Conservation (phyloP, 2,329 filamentous ascomycete genomes). For the Pyrenophora seminiperda region DNA sequence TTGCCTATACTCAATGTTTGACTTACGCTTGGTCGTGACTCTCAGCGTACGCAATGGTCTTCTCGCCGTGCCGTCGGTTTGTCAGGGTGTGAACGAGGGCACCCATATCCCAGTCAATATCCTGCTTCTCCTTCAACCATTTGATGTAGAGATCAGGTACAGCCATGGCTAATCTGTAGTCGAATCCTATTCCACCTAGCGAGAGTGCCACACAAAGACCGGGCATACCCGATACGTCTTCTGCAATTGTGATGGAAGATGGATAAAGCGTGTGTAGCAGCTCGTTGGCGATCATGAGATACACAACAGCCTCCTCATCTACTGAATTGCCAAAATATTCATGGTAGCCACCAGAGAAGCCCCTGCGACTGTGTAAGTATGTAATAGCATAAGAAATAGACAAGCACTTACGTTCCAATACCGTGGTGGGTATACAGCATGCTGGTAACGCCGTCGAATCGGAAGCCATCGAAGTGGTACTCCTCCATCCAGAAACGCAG, state of each 20-base stretch:
- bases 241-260: conserved; percentile 85
- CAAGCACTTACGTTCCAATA: conserved; percentile 80
- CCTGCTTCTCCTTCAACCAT: conserved; percentile 89
- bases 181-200: conserved; percentile 91
- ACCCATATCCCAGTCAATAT: conserved; percentile 89
- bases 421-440: conserved; percentile 97
- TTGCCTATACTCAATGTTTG: background rate
- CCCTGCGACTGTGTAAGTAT: conserved; percentile 58
- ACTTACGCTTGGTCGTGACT: conserved; percentile 96
- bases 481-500: conserved; percentile 99
- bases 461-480: conserved; percentile 94
- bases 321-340: conserved; percentile 92
- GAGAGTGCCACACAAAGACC: conserved; percentile 87
- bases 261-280: conserved; percentile 92
- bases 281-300: conserved; percentile 95
- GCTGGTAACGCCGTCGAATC: conserved; percentile 97
- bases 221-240: conserved; percentile 98
- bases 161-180: conserved; percentile 97
- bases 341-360: conserved; percentile 96
- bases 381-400: background rate
- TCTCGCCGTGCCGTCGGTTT: conserved; percentile 92
- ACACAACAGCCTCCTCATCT: conserved; percentile 91
- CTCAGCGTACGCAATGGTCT: conserved; percentile 97
- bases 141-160: conserved; percentile 99
- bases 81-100: conserved; percentile 85